A percentile compares a stretch with the other conserved stretches of the same genome.
Conservation (phyloP, 164 flowering plant species). For the Annona squamosa region DNA sequence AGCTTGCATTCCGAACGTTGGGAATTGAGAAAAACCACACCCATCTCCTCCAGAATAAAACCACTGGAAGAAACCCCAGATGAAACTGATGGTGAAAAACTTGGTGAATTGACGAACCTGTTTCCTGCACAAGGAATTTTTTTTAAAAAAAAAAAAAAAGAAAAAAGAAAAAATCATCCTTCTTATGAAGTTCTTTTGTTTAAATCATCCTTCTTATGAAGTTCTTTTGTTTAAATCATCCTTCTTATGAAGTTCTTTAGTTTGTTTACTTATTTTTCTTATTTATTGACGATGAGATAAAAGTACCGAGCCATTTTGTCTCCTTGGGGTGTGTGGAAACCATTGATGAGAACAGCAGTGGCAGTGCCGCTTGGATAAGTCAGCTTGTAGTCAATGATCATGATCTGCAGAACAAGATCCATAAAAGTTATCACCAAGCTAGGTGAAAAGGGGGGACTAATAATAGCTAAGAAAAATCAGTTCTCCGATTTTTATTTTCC, state of each 20-base stretch:
- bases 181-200: background rate
- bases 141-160: too few species aligned
- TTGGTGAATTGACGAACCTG: slow-evolving; percentile 17
- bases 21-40: slow-evolving; percentile 20
- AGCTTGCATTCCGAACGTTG: slow-evolving; percentile 18
- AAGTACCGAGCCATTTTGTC: slow-evolving; percentile 63
- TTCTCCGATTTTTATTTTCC: background rate
- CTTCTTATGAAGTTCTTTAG: too few species aligned
- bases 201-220: background rate
- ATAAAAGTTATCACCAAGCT: background rate
- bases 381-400: slow-evolving; percentile 79
- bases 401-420: slow-evolving; percentile 34
- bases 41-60: slow-evolving; percentile 17
- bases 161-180: too few species aligned
- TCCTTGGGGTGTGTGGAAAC: slow-evolving; percentile 57
- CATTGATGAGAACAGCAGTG: slow-evolving; percentile 86
- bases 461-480: background rate
- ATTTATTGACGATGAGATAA: background rate
- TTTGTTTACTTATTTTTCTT: background rate
- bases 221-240: background rate
- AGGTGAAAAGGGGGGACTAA: background rate
- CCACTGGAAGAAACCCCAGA: slow-evolving; percentile 21
- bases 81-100: slow-evolving; percentile 13
- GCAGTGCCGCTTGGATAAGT: slow-evolving; percentile 83
- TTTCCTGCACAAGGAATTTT: slow-evolving; percentile 33